Evolutionary conservation across 2,329 filamentous ascomycete genomes (phyloP).

Genomic region (Fusarium sp.): DNA sequence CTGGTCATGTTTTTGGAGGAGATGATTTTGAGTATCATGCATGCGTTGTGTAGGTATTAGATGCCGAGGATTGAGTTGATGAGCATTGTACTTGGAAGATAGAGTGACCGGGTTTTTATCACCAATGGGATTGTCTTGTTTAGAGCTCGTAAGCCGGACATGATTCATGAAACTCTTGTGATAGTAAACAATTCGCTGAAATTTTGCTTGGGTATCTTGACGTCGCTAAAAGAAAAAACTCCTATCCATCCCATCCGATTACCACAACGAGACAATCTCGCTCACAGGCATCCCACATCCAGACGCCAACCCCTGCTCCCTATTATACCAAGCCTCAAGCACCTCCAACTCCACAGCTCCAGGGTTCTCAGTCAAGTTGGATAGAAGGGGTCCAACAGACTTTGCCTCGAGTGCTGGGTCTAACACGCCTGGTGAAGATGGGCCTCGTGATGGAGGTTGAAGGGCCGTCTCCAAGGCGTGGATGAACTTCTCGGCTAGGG

Average conservation of each 20-base stretch:
- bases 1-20: no score
- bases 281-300: constrained; percentile 22
- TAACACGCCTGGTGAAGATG: constrained; percentile 21
- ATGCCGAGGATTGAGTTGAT: no score
- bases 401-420: constrained; percentile 36
- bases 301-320: constrained; percentile 15
- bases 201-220: constrained; percentile 31
- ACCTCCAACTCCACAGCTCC: constrained; percentile 33
- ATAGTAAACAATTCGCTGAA: no score
- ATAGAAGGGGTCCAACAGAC: constrained; percentile 7
- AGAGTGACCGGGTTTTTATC: no score
- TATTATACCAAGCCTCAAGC: constrained; percentile 39
- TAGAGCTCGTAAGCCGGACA: no score
- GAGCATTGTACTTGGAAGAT: no score
- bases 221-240: constrained; percentile 16
- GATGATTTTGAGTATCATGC: no score
- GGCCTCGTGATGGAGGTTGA: constrained; percentile 25
- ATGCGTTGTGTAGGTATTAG: no score
- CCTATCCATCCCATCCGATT: constrained; percentile 3
- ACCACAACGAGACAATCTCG: constrained; percentile 39
- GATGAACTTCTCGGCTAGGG: constrained; percentile 30
- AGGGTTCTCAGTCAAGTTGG: constrained; percentile 13
- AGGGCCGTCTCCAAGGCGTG: constrained; percentile 30
- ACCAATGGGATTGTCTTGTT: no score
- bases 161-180: no score